A percentile compares a stretch with the other conserved stretches of the same genome.
phyloP scores from a whole-genome alignment of 257 asterid species.

The Nicotiana knightiana region DNA sequence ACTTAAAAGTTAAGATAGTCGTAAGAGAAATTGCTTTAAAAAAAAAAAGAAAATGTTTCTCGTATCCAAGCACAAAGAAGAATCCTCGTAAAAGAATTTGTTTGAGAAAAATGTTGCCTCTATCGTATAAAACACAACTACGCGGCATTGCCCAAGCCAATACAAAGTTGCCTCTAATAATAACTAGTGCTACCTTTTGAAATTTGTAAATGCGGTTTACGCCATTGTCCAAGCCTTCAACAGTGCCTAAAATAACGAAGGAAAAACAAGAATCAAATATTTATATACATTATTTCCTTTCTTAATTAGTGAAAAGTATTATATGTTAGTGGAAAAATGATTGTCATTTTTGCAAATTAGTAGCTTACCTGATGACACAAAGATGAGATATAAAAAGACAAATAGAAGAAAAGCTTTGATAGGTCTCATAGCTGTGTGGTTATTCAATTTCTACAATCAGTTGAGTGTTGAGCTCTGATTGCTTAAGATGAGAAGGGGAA shows the following conservation, averaged over 20 bases:
- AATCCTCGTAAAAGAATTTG: neutral
- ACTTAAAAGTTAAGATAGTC: neutral
- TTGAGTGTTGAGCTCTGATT: constrained; percentile 4
- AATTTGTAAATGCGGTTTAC: constrained; percentile 18
- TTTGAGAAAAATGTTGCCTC: neutral
- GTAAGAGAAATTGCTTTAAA: neutral
- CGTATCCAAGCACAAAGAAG: neutral
- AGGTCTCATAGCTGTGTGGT: constrained; percentile 25
- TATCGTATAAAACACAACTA: neutral
- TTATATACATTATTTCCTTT: neutral
- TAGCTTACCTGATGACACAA: constrained; percentile 39
- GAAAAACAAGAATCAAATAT: neutral
- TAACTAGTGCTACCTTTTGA: constrained; percentile 37
- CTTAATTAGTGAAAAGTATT: neutral
- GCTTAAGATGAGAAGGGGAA: constrained; percentile 24
- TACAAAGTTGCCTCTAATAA: neutral
- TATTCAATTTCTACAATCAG: neutral
- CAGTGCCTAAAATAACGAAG: constrained; percentile 17
- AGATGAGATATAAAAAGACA: constrained; percentile 27
- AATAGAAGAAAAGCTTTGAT: constrained; percentile 27
- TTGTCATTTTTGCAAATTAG: neutral
- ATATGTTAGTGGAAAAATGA: neutral
- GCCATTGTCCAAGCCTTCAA: constrained; percentile 24
- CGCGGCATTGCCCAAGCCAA: too few relatives aligned
- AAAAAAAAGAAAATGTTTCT: too few relatives aligned